phyloP scores from a whole-genome alignment of 2,329 filamentous ascomycete genomes.

The Fulvia fulva region DNA sequence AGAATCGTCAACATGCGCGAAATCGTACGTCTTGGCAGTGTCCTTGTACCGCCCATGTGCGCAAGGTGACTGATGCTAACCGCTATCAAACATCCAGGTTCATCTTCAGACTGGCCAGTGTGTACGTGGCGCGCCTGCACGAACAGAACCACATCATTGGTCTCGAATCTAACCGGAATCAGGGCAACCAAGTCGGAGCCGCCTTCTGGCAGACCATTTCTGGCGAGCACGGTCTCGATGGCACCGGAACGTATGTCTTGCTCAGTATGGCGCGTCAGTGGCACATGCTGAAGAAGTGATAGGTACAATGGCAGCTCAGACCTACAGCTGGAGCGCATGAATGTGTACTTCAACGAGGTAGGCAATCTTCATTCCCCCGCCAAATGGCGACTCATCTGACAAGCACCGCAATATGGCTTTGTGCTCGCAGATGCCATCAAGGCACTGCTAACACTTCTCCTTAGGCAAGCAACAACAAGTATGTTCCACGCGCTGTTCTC shows the following conservation, averaged over 20 bases:
- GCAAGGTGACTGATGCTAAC: background rate
- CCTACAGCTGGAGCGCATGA: slow-evolving; percentile 99
- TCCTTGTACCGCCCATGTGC: too few species aligned
- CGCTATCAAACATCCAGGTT: slow-evolving; percentile 66
- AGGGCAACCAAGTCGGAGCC: slow-evolving; percentile 99
- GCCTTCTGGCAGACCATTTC: slow-evolving; percentile 80
- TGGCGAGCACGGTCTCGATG: slow-evolving; percentile 86
- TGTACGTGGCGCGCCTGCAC: too few species aligned
- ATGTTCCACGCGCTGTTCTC: slow-evolving; percentile 97
- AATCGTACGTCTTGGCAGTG: slow-evolving; percentile 62
- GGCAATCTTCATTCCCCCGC: slow-evolving; percentile 22
- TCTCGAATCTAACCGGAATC: slow-evolving; percentile 12
- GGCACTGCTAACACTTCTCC: background rate
- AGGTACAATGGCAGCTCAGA: slow-evolving; percentile 98
- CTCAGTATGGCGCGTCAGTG: background rate
- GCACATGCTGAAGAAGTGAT: slow-evolving; percentile 28
- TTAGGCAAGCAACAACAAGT: slow-evolving; percentile 95
- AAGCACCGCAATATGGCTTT: background rate
- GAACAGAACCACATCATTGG: slow-evolving; percentile 18
- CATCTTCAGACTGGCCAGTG: slow-evolving; percentile 99
- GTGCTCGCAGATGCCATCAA: background rate
- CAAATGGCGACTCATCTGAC: too few species aligned
- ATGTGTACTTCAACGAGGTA: slow-evolving; percentile 98
- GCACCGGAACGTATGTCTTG: slow-evolving; percentile 79
- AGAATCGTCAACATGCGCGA: slow-evolving; percentile 58